phyloP scores from a whole-genome alignment of 169 alveolate genomes.

The Ichthyophthirius multifiliis region DNA sequence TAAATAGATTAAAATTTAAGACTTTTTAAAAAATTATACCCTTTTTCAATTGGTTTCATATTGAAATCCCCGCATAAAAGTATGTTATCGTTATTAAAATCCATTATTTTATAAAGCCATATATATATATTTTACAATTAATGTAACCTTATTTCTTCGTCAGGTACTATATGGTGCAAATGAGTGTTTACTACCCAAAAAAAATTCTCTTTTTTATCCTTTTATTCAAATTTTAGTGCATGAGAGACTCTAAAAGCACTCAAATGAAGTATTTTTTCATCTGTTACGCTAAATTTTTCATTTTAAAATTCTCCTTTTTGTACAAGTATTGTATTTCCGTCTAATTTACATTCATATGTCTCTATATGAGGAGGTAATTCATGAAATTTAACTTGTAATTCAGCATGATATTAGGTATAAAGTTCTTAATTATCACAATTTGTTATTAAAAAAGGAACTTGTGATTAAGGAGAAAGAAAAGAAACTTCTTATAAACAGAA shows the following conservation, averaged over 20 bases:
- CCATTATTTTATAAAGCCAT: neutral
- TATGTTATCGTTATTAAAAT: neutral
- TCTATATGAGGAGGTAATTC: neutral
- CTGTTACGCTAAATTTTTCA: neutral
- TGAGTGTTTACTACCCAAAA: constrained; percentile 12
- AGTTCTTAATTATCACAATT: neutral
- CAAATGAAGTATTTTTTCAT: neutral
- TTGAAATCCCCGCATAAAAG: constrained; percentile 18
- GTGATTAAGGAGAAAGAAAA: neutral
- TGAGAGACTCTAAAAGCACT: constrained; percentile 4
- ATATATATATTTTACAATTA: neutral
- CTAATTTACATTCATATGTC: neutral
- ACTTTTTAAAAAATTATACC: neutral
- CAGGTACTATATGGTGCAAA: neutral
- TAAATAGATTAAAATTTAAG: neutral
- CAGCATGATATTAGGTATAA: neutral
- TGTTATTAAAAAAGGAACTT: neutral
- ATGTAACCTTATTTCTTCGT: neutral
- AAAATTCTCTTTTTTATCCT: neutral
- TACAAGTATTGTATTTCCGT: neutral
- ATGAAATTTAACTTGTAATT: neutral
- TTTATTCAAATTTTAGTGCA: neutral
- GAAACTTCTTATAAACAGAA: constrained; percentile 14
- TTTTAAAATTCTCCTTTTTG: neutral
- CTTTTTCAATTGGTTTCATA: neutral